These are phyloP conservation scores for Mycena vitilis DNA, from an alignment of 768 basidiomycete species.

Conservation along the genomic window DNA sequence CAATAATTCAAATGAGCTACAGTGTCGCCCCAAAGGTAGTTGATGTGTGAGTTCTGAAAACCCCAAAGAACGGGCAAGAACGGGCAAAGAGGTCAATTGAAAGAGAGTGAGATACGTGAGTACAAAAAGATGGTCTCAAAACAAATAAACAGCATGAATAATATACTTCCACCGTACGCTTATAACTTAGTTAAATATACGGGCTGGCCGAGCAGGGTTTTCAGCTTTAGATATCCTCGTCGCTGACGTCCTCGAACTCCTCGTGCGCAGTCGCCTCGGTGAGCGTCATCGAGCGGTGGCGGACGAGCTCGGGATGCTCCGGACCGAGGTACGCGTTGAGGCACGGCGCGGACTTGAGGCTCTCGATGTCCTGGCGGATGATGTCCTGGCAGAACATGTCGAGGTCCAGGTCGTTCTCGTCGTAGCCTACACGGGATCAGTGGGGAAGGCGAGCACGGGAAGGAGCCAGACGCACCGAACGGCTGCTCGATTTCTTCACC, in stretches of 20 bases:
- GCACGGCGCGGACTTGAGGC: conserved; percentile 62
- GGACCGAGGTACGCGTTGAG: conserved; percentile 60
- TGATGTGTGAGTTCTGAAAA: background rate
- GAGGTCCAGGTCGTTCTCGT: conserved; percentile 78
- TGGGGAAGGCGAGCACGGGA: background rate
- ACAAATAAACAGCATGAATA: conserved; percentile 10
- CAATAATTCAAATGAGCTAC: no score
- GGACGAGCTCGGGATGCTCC: conserved; percentile 28
- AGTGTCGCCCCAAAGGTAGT: background rate
- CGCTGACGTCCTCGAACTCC: conserved; percentile 37
- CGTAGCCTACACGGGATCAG: conserved; percentile 57
- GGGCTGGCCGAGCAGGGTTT: conserved; percentile 18
- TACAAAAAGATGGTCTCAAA: conserved; percentile 3
- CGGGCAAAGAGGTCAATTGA: conserved; percentile 4
- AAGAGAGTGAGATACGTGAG: conserved; percentile 19
- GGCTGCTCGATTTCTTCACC: conserved; percentile 80
- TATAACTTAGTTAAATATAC: conserved; percentile 17
- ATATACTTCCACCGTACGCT: conserved; percentile 15
- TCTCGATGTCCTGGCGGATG: conserved; percentile 66
- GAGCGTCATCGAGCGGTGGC: conserved; percentile 34
- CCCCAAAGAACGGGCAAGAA: no score
- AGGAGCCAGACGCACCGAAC: conserved; percentile 57
- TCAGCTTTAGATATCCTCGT: conserved; percentile 23
- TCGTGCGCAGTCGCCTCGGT: conserved; percentile 32
- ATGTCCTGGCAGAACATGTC: conserved; percentile 72